Conservation (phyloP, 2,329 filamentous ascomycete species). For the Fusarium dimerum region DNA sequence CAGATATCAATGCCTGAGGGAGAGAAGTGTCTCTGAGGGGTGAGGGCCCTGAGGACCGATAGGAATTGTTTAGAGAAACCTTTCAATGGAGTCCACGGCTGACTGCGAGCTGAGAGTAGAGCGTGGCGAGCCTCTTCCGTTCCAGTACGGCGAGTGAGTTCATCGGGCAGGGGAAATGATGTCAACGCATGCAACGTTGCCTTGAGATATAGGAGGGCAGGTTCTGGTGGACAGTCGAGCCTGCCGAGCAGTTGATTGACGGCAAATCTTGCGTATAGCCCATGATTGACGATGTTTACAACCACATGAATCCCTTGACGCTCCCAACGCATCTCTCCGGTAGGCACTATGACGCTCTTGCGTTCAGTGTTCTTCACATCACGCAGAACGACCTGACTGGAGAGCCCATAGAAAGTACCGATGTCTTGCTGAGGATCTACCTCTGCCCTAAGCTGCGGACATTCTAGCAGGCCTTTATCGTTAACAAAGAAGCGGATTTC, state of each 20-base stretch:
- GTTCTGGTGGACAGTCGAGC: constrained; percentile 59
- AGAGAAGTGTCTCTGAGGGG: constrained; percentile 38
- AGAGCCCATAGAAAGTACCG: constrained; percentile 40
- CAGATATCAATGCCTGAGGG: constrained; percentile 34
- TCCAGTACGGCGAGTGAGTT: constrained; percentile 59
- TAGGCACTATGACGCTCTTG: constrained; percentile 55
- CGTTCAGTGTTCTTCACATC: constrained; percentile 40
- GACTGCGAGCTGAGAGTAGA: constrained; percentile 50
- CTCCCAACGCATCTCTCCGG: constrained; percentile 38
- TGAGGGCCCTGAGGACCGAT: constrained; percentile 23
- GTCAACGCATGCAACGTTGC: constrained; percentile 62
- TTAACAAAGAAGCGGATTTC: constrained; percentile 58
- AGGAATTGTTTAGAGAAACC: constrained; percentile 1
- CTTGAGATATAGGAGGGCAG: constrained; percentile 54
- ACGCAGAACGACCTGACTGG: constrained; percentile 8
- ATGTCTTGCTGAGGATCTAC: constrained; percentile 60
- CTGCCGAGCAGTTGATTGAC: constrained; percentile 57
- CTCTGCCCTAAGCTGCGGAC: constrained; percentile 48
- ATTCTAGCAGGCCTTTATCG: constrained; percentile 41
- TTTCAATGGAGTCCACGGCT: constrained; percentile 47
- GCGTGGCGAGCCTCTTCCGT: constrained; percentile 58
- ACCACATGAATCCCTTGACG: constrained; percentile 44
- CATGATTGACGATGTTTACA: constrained; percentile 31
- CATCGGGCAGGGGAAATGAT: constrained; percentile 57
- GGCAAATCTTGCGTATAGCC: constrained; percentile 49